Evolutionary conservation across 2,329 filamentous ascomycete genomes (phyloP).

Genomic region (Colletotrichum sp.): DNA sequence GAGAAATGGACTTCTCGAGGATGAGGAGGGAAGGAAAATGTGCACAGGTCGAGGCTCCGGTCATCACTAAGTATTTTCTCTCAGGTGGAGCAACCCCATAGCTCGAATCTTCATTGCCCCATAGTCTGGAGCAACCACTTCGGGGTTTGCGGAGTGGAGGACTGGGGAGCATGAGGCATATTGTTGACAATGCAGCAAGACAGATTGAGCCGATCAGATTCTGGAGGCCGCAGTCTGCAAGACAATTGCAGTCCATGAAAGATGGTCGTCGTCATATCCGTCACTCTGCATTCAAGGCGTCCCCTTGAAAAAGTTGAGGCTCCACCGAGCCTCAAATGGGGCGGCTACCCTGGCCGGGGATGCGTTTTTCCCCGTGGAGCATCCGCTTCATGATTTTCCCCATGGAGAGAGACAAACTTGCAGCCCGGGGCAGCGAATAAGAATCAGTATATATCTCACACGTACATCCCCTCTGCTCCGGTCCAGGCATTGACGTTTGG

Average conservation of each 20-base stretch:
- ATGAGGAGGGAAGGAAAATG: not conserved
- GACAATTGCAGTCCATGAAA: not conserved
- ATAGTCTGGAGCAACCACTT: not conserved
- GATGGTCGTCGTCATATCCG: not conserved
- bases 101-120: not conserved
- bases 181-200: not conserved
- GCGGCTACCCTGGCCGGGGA: not conserved
- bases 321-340: not conserved
- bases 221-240: not conserved
- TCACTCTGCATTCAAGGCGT: not conserved
- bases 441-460: not conserved
- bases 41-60: not conserved
- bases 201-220: not conserved
- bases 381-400: not conserved
- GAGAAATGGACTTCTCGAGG: not conserved
- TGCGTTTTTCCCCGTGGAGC: constrained; percentile 10
- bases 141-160: not conserved
- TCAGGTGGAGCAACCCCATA: not conserved
- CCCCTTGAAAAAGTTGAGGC: not conserved
- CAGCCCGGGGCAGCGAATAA: not conserved
- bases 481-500: not conserved
- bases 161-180: not conserved
- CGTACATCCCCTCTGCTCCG: not conserved
- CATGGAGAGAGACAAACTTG: not conserved
- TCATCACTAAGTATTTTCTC: not conserved